Evolutionary conservation across 2,329 filamentous ascomycete species (phyloP), one percentile per base, ranked within the genome.

Genomic region (Phialophora tarda): DNA sequence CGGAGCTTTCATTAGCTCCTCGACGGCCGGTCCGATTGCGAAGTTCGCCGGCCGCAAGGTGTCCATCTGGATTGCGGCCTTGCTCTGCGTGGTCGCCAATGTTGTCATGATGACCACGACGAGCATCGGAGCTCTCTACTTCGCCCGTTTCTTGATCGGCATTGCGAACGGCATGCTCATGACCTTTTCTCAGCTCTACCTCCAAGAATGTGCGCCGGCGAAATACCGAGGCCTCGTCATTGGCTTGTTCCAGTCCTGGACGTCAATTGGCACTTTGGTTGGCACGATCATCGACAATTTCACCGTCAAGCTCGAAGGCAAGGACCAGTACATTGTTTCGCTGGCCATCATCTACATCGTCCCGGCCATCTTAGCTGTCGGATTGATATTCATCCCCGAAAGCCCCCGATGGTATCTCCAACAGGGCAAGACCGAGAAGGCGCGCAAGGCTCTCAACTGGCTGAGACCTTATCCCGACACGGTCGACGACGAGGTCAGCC

Each of bases 101-200:
- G 76, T 85, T 21, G 79, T 86, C 71, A 87, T 87, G 85, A 86
- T 87, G 83, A 79, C 81, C 2, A 85, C 83, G 0, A 80, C 78
- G 6, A 74, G 77, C 63, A 85, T 88, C 44, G 83, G 79, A 17
- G 83, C 80, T 0, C 80, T 88, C 4, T 87, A 88, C 64, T 79
- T 81, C 26, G 85, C 83, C 10, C 81, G 85, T 44, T 75, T 87
- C 6, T 73, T 87, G 17, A 84, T 86, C 63, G 85, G 85, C 2
- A 65, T 87, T 4, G 82, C 84, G 5, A 86, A 86, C 71, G 85
- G 84, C 2, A 82, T 85, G 71, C 82, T 86, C 73, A 85, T 86
- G 83, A 86, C 83, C 1, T 86, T 83, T 66, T 79, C 80, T 0
- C 82, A 84, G 64, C 73, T 84, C 0, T 83, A 82, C 68, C 77